A percentile compares a stretch with the other conserved stretches of the same genome.
Conservation (phyloP, 2,329 filamentous ascomycete species). For the Sclerotinia minor region DNA sequence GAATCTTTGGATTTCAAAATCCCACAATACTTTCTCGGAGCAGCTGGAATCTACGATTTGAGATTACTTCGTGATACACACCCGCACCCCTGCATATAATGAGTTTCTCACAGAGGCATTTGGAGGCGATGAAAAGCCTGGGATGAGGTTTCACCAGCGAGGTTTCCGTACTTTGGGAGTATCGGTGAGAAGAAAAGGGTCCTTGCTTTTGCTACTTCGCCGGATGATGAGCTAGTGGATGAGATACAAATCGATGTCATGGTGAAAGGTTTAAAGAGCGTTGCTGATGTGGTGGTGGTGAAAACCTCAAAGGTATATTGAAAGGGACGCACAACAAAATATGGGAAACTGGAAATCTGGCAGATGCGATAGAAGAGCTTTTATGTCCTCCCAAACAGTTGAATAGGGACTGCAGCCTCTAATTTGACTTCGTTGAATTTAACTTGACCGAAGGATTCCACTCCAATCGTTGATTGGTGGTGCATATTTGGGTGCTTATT, state of each 20-base stretch:
- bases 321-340: conserved; percentile 7
- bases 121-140: conserved; percentile 50
- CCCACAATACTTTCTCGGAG: conserved; percentile 42
- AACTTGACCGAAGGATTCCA: neutral
- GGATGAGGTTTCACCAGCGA: conserved; percentile 46
- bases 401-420: neutral
- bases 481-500: neutral
- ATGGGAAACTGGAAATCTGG: conserved; percentile 16
- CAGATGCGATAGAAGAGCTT: neutral
- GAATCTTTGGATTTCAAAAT: conserved; percentile 5
- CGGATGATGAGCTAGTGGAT: conserved; percentile 46
- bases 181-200: conserved; percentile 25
- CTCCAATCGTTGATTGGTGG: neutral
- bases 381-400: neutral
- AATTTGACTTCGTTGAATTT: neutral
- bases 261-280: neutral
- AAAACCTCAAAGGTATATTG: conserved; percentile 18
- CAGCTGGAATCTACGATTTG: conserved; percentile 69
- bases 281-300: neutral
- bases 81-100: conserved; percentile 30
- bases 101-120: conserved; percentile 46
- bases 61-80: conserved; percentile 30
- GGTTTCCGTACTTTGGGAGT: conserved; percentile 8
- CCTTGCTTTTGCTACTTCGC: conserved; percentile 41
- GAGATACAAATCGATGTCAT: conserved; percentile 38